Evolutionary conservation across 805 yeast genomes (phyloP), one percentile per base, ranked within the genome.

Genomic region (Kodamaea kakaduensis): DNA sequence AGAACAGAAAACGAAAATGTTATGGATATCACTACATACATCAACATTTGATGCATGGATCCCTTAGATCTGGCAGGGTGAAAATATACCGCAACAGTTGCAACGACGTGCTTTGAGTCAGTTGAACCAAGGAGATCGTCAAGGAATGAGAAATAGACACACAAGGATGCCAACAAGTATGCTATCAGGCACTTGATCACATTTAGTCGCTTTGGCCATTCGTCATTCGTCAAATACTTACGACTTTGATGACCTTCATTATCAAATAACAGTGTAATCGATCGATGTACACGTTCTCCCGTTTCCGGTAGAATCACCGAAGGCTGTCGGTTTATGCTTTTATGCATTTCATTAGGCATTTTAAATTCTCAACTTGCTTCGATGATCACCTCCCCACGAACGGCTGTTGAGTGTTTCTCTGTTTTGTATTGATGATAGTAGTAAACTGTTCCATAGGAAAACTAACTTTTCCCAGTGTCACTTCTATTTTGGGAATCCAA

Each of bases 1-100:
- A 84, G 71, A 6, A 79, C 69, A 0, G 66, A 36, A 36, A 76
- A 71, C 28, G 78, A 73, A 59, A 67, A 85, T 3, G 63, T 34
- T 10, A 84, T 56, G 1, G 87, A 64, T 2, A 74, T 38, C 0
- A 68, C 46, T 3, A 81, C 89, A 58, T 76, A 86, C 28, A 75
- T 51, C 12, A 82, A 54, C 9, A 88, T 78, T 51, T 85, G 87
- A 41, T 78, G 72, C 90, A 85, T 85, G 13, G 85, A 75, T 0
- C 95, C 95, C 38, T 75, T 73, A 0, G 93, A 72, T 32, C 95
- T 58, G 1, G 89, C 73, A 0, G 95, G 87, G 51, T 85, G 93
- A 64, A 86, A 85, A 56, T 86, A 86, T 2, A 85, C 93, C 1
- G 85, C 82, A 7, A 81, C 81, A 0, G 95, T 86, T 24, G 94